phyloP scores from a whole-genome alignment of 2,329 filamentous ascomycete species.

The Sporothrix mexicana region DNA sequence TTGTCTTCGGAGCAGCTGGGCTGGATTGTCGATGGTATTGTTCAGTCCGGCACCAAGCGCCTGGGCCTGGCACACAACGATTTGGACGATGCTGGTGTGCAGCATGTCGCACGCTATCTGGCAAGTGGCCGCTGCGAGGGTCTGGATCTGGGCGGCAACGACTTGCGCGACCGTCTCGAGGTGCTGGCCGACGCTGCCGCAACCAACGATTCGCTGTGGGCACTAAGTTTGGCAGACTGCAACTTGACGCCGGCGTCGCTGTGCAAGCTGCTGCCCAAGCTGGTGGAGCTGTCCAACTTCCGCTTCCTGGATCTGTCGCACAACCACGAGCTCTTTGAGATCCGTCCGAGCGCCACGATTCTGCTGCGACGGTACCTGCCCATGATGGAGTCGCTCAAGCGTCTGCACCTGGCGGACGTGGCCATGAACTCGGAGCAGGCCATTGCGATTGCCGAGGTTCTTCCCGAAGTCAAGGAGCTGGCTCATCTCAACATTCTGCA shows the following conservation, averaged over 20 bases:
- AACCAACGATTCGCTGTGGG: slow-evolving; percentile 69
- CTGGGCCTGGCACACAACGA: slow-evolving; percentile 84
- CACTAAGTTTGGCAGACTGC: slow-evolving; percentile 84
- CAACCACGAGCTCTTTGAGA: slow-evolving; percentile 79
- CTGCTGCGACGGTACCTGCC: slow-evolving; percentile 80
- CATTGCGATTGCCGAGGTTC: slow-evolving; percentile 86
- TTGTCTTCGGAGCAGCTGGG: slow-evolving; percentile 73
- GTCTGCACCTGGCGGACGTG: slow-evolving; percentile 86
- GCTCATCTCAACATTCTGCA: slow-evolving; percentile 88
- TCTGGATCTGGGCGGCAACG: slow-evolving; percentile 86
- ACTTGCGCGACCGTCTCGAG: slow-evolving; percentile 63
- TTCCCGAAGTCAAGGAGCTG: slow-evolving; percentile 80
- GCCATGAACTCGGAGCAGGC: slow-evolving; percentile 84
- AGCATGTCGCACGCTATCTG: slow-evolving; percentile 78
- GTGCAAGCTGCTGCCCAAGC: slow-evolving; percentile 73
- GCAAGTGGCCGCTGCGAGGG: slow-evolving; percentile 80
- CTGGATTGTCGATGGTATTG: slow-evolving; percentile 80
- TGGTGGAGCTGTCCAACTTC: slow-evolving; percentile 73
- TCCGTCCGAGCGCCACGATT: slow-evolving; percentile 73
- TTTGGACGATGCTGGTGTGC: slow-evolving; percentile 73
- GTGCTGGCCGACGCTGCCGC: slow-evolving; percentile 59
- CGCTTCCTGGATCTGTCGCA: slow-evolving; percentile 92
- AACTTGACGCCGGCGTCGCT: slow-evolving; percentile 76
- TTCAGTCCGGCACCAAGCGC: slow-evolving; percentile 75
- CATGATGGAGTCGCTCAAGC: slow-evolving; percentile 75